A percentile compares a stretch with the other conserved stretches of the same genome.
Evolutionary conservation across 257 asterid species (phyloP).

Genomic region (Marsdenia floribunda): DNA sequence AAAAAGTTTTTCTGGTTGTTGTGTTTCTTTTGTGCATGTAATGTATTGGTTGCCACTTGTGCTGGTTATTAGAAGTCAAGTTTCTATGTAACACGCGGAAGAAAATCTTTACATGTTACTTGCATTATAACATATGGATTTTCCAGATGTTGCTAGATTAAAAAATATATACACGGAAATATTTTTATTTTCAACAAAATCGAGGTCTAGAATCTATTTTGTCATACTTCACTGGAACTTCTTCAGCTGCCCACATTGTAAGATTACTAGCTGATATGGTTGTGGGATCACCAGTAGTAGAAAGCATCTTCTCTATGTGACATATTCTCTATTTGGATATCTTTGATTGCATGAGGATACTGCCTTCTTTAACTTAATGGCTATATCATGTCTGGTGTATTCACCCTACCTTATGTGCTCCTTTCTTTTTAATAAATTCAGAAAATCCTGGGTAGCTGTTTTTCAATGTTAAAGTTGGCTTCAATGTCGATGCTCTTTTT

Average conservation of each 20-base stretch:
- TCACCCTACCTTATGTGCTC: background rate
- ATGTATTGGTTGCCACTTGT: background rate
- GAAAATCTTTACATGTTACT: background rate
- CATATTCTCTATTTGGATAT: background rate
- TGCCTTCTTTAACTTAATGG: background rate
- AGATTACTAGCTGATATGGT: background rate
- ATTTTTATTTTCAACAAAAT: background rate
- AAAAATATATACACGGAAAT: background rate
- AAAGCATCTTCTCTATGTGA: background rate
- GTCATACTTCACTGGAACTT: no score
- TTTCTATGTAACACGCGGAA: background rate
- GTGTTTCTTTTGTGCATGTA: background rate
- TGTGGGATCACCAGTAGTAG: background rate
- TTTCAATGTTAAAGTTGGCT: background rate
- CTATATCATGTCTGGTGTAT: background rate
- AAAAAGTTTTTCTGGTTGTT: background rate
- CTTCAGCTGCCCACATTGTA: background rate
- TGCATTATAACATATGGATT: background rate
- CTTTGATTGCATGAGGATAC: background rate
- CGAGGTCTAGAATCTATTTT: no score
- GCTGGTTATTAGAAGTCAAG: background rate
- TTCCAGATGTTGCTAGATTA: background rate
- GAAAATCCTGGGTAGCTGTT: background rate
- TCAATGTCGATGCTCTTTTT: background rate
- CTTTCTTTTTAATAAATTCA: background rate